Evolutionary conservation across 805 yeast genomes (phyloP).

Genomic region (Yarrowia porcina): DNA sequence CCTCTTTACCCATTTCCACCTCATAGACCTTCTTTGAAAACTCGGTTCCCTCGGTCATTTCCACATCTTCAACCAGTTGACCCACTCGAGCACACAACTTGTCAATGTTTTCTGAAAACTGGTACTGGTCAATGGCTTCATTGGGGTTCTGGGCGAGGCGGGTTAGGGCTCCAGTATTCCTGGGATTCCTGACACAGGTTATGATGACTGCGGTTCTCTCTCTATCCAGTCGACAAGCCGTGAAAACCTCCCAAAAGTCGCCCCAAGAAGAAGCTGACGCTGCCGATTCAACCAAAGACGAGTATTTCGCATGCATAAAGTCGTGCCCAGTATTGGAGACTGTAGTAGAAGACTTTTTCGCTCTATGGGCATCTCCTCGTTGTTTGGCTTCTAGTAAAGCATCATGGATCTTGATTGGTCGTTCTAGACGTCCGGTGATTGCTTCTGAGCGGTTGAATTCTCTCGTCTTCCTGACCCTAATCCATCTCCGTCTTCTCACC

Average conservation of each 20-base stretch:
- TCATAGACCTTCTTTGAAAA: not conserved
- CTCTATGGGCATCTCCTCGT: not conserved
- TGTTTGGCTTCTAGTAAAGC: not conserved
- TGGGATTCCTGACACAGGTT: not conserved
- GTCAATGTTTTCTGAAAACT: slow-evolving; percentile 17
- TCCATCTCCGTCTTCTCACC: slow-evolving; percentile 68
- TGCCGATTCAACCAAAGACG: not conserved
- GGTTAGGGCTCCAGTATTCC: not conserved
- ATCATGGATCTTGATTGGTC: slow-evolving; percentile 2
- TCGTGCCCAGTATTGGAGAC: not conserved
- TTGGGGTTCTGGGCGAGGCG: slow-evolving; percentile 2
- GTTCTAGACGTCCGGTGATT: slow-evolving; percentile 13
- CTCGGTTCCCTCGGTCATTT: not conserved
- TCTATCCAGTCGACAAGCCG: slow-evolving; percentile 20
- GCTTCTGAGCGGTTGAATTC: slow-evolving; percentile 1
- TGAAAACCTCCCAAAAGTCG: slow-evolving; percentile 17
- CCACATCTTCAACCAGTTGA: slow-evolving; percentile 3
- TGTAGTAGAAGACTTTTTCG: too few relatives aligned
- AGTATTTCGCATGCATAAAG: slow-evolving; percentile 10
- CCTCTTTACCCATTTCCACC: not conserved
- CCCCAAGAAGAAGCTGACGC: not conserved
- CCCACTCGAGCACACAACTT: slow-evolving; percentile 5
- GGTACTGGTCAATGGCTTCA: slow-evolving; percentile 16
- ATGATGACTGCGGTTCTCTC: not conserved
- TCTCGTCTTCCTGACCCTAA: slow-evolving; percentile 38